These are phyloP conservation scores for Aspergillus unguis DNA, from an alignment of 2,329 filamentous ascomycete genomes.

Conservation along the genomic window DNA sequence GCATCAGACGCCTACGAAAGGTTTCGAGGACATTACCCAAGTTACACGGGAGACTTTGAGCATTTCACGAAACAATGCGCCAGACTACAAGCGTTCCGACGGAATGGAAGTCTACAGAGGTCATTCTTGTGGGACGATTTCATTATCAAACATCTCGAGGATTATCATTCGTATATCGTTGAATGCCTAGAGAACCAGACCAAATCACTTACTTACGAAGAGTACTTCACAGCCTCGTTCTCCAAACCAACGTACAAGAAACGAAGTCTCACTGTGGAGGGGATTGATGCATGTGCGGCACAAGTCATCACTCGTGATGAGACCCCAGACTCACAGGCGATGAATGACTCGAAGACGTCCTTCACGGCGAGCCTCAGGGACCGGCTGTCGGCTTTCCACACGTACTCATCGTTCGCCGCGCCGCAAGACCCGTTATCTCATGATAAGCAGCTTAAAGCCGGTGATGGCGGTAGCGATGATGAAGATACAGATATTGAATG, in stretches of 20 bases:
- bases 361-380: constrained; percentile 28
- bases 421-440: constrained; percentile 3
- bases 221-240: constrained; percentile 37
- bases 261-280: constrained; percentile 34
- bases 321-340: background rate
- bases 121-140: constrained; percentile 48
- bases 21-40: constrained; percentile 40
- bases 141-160: constrained; percentile 38
- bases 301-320: constrained; percentile 16
- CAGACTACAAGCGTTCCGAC: constrained; percentile 33
- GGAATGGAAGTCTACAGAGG: constrained; percentile 28
- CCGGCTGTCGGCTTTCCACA: constrained; percentile 22
- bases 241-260: constrained; percentile 34
- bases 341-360: constrained; percentile 14
- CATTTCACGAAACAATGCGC: constrained; percentile 41
- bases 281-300: constrained; percentile 29
- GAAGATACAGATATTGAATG: background rate
- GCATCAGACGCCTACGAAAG: constrained; percentile 32
- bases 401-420: constrained; percentile 18
- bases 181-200: constrained; percentile 24
- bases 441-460: constrained; percentile 7
- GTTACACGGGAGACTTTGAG: constrained; percentile 36
- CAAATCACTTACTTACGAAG: constrained; percentile 34
- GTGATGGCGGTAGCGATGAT: background rate
- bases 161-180: constrained; percentile 37